Conservation (phyloP, 495 filamentous ascomycete species). For the Aspergillus sclerotiicarbonarius region DNA sequence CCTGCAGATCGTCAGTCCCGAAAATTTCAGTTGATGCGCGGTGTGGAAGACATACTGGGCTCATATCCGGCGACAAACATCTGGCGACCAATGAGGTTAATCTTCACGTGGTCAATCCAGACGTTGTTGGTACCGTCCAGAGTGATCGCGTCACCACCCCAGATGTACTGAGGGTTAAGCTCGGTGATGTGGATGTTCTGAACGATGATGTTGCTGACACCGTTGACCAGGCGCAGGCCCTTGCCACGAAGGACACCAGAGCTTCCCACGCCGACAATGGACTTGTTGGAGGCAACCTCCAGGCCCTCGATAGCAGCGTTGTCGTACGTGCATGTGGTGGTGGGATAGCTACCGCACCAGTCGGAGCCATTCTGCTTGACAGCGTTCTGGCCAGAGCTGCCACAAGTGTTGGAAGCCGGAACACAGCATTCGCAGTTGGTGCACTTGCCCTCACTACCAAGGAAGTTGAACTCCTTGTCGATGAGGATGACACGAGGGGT, state of each 20-base stretch:
- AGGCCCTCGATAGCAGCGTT: constrained; percentile 35
- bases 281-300: constrained; percentile 38
- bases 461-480: constrained; percentile 46
- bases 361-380: constrained; percentile 25
- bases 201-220: constrained; percentile 42
- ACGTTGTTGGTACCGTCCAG: constrained; percentile 31
- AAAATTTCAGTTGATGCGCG: neutral
- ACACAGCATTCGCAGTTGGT: constrained; percentile 36
- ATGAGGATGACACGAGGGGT: constrained; percentile 48
- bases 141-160: constrained; percentile 41
- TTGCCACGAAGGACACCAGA: constrained; percentile 41
- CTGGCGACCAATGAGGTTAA: constrained; percentile 30
- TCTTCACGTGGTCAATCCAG: constrained; percentile 43
- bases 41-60: constrained; percentile 17
- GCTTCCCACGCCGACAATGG: constrained; percentile 34
- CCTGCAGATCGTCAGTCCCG: constrained; percentile 14
- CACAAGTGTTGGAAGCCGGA: constrained; percentile 26
- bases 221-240: constrained; percentile 36
- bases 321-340: constrained; percentile 34
- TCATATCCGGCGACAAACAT: constrained; percentile 30
- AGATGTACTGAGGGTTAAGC: constrained; percentile 42
- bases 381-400: constrained; percentile 29
- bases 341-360: constrained; percentile 32
- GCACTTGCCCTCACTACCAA: constrained; percentile 39
- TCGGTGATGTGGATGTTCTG: constrained; percentile 47